Evolutionary conservation across 805 yeast species (phyloP), one percentile per base, ranked within the genome.

Genomic region (Metschnikowia reukaufii): DNA sequence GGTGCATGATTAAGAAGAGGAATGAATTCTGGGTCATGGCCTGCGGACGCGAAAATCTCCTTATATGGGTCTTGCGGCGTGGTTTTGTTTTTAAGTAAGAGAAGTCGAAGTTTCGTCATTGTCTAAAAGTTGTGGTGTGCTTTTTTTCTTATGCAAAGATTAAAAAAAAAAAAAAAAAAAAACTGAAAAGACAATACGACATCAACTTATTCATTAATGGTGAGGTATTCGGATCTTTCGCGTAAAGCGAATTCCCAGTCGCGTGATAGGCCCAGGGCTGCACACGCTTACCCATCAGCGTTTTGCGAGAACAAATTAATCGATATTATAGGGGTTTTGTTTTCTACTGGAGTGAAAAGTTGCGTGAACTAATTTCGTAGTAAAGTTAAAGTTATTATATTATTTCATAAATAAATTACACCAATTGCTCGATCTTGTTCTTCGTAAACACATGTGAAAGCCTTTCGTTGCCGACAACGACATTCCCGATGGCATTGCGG

Each of bases 1-100:
- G 79, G 83, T 0, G 76, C 72, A 63, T 89, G 96, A 31, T 76
- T 74, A 36, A 92, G 71, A 32, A 92, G 68, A 0, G 97, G 97
- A 1, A 91, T 65, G 61, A 89, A 92, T 9, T 61, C 60, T 0
- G 86, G 75, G 0, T 60, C 59, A 51, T 65, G 75, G 0, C 71
- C 57, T 13, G 66, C n/a, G 62, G 54, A 16, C 50, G 50, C 33
- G 38, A 84, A 76, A 9, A 58, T 55, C 9, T 66, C 72, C 38
- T 78, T 73, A 57, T 90, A 89, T 0, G 83, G 83, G 58, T 89
- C 96, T 3, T 52, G 57, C 0, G 92, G 89, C 2, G 70, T 72
- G 0, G 94, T 84, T 51, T 75, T 77, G 62, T 88, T 89, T 67
- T 90, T 90, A 48, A 90, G 63, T 20, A 90, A 65, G 2, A 86